These are phyloP conservation scores for Backusella macrospora DNA, from an alignment of 192 early-diverging fungal species.

Conservation along the genomic window DNA sequence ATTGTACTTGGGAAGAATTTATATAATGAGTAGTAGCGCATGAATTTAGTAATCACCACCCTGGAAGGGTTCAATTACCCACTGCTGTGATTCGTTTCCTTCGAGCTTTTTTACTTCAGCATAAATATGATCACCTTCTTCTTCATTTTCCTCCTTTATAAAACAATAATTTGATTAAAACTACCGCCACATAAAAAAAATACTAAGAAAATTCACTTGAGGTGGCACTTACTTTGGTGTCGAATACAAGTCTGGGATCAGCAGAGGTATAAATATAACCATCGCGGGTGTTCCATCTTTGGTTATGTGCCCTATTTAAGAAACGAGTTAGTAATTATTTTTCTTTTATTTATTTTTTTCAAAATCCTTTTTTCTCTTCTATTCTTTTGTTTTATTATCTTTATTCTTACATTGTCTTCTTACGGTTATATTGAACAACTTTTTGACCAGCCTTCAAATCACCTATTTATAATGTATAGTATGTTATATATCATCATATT, in stretches of 20 bases:
- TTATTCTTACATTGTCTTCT: slow-evolving; percentile 34
- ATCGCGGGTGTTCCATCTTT: slow-evolving; percentile 34
- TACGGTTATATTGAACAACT: slow-evolving; percentile 34
- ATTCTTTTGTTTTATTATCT: not conserved
- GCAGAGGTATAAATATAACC: slow-evolving; percentile 32
- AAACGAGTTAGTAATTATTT: not conserved
- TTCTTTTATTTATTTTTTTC: not conserved
- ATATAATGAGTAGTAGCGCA: not conserved
- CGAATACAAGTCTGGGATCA: slow-evolving; percentile 38
- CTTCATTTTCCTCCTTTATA: not conserved
- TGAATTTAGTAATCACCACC: not conserved
- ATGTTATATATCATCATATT: not conserved
- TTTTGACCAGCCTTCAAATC: slow-evolving; percentile 19
- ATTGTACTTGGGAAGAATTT: slow-evolving; percentile 19
- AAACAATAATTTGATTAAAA: not conserved
- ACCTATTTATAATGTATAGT: not conserved
- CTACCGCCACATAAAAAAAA: too few relatives aligned
- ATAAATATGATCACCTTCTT: not conserved
- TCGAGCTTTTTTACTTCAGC: slow-evolving; percentile 8
- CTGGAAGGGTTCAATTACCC: slow-evolving; percentile 13
- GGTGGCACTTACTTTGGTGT: slow-evolving; percentile 23
- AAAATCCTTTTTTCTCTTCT: not conserved
- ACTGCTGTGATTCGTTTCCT: slow-evolving; percentile 11
- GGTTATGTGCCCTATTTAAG: slow-evolving; percentile 35
- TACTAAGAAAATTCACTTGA: not conserved